These are phyloP conservation scores for Nymphaea colorata DNA, from an alignment of 164 flowering plant genomes.

Conservation along the genomic window DNA sequence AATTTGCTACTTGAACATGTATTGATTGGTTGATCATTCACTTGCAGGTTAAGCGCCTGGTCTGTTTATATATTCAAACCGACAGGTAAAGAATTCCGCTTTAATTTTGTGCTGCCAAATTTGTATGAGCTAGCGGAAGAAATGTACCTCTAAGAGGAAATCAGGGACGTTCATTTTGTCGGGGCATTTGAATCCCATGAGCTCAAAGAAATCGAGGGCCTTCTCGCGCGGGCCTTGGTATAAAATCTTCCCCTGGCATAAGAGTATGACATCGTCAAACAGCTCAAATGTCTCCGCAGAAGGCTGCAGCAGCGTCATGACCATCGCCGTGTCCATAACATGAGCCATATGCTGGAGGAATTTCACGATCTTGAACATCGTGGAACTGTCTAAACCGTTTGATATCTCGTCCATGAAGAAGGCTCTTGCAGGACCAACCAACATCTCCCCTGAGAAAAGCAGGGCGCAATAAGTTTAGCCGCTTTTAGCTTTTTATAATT, in stretches of 20 bases:
- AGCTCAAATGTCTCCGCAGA: constrained; percentile 61
- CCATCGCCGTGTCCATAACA: constrained; percentile 44
- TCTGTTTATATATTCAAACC: no score
- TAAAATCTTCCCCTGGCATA: constrained; percentile 43
- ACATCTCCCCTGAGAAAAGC: constrained; percentile 40
- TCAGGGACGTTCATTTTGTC: constrained; percentile 56
- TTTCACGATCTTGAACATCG: constrained; percentile 49
- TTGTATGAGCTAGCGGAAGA: no score
- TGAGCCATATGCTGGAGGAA: constrained; percentile 57
- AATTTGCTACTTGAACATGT: no score
- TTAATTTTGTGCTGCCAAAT: no score
- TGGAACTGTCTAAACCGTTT: constrained; percentile 66
- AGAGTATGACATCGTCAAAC: constrained; percentile 47
- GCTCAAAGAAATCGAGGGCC: constrained; percentile 43
- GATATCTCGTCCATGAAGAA: constrained; percentile 65
- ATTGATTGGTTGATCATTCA: no score
- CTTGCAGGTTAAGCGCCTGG: no score
- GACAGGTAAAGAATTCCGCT: no score
- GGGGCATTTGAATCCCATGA: constrained; percentile 50
- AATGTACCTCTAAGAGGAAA: constrained; percentile 44
- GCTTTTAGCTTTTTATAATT: background rate
- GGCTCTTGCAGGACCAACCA: constrained; percentile 62
- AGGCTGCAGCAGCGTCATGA: constrained; percentile 59
- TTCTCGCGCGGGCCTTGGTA: constrained; percentile 39
- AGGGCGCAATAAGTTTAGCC: constrained; percentile 5